Percentiles rank a stretch among this genome's conserved stretches.
phyloP scores from a whole-genome alignment of 1,284 basidiomycete species.

The Phenoliferia sp. region DNA sequence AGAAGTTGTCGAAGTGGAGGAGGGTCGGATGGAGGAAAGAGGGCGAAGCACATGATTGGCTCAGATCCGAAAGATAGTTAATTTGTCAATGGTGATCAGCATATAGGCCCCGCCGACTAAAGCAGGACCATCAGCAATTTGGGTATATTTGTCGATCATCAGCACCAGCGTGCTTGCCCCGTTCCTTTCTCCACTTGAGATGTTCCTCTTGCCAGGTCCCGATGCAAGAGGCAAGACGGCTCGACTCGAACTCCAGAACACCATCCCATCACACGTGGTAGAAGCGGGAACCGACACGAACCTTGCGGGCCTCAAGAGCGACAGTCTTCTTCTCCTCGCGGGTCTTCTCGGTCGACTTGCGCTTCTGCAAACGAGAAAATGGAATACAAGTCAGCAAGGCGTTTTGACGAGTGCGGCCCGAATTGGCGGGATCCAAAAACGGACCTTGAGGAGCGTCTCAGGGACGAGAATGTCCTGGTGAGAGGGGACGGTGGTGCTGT shows the following conservation, averaged over 20 bases:
- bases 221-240: too few species aligned
- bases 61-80: constrained; percentile 98
- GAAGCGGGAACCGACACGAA: constrained; percentile 46
- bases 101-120: constrained; percentile 45
- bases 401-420: background rate
- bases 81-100: constrained; percentile 65
- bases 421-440: background rate
- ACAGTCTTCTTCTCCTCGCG: constrained; percentile 90
- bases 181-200: too few species aligned
- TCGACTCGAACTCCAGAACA: background rate
- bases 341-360: constrained; percentile 96
- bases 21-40: constrained; percentile 15
- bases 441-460: constrained; percentile 86
- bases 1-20: background rate
- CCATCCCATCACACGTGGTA: background rate
- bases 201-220: too few species aligned
- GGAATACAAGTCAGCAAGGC: background rate
- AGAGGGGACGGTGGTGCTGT: constrained; percentile 11
- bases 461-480: constrained; percentile 63
- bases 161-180: too few species aligned
- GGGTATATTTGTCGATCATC: constrained; percentile 70
- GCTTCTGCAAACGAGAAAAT: constrained; percentile 55
- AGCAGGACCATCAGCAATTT: constrained; percentile 41
- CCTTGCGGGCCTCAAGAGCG: constrained; percentile 85
- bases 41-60: constrained; percentile 26